Evolutionary conservation across 768 basidiomycete species (phyloP).

Genomic region (Agaricus blazei): DNA sequence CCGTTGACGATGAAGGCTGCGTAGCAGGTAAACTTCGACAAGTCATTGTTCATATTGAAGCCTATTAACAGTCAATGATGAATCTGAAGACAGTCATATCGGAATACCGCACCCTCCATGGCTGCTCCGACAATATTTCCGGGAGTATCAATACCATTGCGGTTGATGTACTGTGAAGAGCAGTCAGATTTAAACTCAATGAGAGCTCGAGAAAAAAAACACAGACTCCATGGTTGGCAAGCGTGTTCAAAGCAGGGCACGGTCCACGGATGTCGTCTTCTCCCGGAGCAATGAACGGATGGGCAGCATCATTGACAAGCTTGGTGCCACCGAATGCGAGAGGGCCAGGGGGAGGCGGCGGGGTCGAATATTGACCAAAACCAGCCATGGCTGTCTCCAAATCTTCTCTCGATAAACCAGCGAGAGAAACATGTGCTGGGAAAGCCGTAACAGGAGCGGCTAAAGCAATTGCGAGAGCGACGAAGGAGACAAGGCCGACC

Average conservation of each 20-base stretch:
- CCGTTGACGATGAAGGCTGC: slow-evolving; percentile 7
- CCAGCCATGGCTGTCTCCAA: slow-evolving; percentile 5
- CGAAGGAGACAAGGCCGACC: background rate
- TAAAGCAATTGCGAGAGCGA: background rate
- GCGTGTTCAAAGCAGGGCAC: slow-evolving; percentile 16
- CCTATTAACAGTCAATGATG: background rate
- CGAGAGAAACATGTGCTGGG: slow-evolving; percentile 18
- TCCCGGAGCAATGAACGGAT: slow-evolving; percentile 13
- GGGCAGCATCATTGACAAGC: slow-evolving; percentile 8
- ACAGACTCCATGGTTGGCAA: slow-evolving; percentile 15
- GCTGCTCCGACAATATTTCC: slow-evolving; percentile 10
- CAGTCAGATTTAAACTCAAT: background rate
- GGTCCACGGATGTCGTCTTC: slow-evolving; percentile 12
- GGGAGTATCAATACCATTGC: slow-evolving; percentile 10
- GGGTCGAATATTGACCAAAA: background rate
- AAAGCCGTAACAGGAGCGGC: slow-evolving; percentile 10
- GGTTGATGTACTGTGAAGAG: slow-evolving; percentile 9
- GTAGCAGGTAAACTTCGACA: slow-evolving; percentile 4
- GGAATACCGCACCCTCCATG: slow-evolving; percentile 8
- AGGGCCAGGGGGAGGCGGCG: slow-evolving; percentile 2
- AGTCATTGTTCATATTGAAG: slow-evolving; percentile 7
- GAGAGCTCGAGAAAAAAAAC: background rate
- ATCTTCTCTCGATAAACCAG: slow-evolving; percentile 16
- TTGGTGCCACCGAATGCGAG: slow-evolving; percentile 6
- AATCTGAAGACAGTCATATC: too few relatives aligned